A percentile compares a stretch with the other conserved stretches of the same genome.
Conservation (phyloP, 345 rosid species). For the Pelargonium nanum region DNA sequence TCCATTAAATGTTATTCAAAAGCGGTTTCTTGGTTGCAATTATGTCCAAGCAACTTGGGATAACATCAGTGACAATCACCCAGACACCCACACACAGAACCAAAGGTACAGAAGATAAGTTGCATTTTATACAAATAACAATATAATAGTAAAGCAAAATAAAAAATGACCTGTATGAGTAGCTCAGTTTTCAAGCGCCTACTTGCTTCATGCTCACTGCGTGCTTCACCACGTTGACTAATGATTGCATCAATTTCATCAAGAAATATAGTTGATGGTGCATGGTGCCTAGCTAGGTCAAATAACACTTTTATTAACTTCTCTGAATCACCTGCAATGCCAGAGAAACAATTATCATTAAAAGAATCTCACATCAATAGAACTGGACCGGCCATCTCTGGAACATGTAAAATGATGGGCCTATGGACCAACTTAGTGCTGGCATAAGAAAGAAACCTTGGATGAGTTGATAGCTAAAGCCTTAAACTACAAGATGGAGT, state of each 20-base stretch:
- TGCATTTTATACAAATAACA: no score
- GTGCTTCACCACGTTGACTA: conserved; percentile 93
- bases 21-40: no score
- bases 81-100: no score
- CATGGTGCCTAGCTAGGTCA: conserved; percentile 95
- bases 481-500: no score
- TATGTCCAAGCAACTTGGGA: no score
- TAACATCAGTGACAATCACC: no score
- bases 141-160: not conserved
- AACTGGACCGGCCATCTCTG: not conserved
- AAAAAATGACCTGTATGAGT: conserved; percentile 73
- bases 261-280: conserved; percentile 91
- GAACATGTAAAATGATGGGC: not conserved
- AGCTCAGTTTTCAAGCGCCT: conserved; percentile 97
- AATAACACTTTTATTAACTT: conserved; percentile 84
- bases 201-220: conserved; percentile 97
- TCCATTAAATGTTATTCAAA: no score
- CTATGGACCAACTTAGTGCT: not conserved
- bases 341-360: not conserved
- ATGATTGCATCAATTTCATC: conserved; percentile 97
- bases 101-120: no score
- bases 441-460: no score
- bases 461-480: no score
- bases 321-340: conserved; percentile 83
- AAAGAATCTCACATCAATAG: not conserved